phyloP scores from a whole-genome alignment of 2,329 filamentous ascomycete species.

The Fonsecaea nubica region DNA sequence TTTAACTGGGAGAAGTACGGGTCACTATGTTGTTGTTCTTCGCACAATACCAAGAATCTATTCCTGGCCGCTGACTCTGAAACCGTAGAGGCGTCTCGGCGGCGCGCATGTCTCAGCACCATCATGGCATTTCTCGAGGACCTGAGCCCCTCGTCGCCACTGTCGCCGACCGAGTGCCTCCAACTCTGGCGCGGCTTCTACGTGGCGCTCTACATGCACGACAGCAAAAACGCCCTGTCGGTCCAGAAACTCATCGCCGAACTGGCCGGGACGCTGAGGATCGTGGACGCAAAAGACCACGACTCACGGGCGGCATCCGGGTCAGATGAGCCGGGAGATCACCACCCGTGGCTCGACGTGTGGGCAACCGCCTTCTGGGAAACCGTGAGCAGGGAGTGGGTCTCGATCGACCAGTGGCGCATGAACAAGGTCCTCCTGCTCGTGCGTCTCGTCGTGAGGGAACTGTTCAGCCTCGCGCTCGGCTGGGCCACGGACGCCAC shows the following conservation, averaged over 20 bases:
- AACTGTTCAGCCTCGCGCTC: constrained; percentile 34
- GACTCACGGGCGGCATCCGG: not conserved
- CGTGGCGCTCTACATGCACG: constrained; percentile 41
- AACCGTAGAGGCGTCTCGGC: constrained; percentile 31
- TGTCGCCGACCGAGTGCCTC: constrained; percentile 37
- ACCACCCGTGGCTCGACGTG: constrained; percentile 29
- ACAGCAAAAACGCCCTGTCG: constrained; percentile 37
- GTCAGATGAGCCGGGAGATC: not conserved
- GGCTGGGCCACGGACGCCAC: constrained; percentile 10
- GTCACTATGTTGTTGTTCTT: not conserved
- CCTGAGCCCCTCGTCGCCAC: constrained; percentile 23
- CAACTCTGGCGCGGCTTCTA: constrained; percentile 41
- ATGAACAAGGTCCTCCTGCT: constrained; percentile 94
- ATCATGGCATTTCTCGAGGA: constrained; percentile 34
- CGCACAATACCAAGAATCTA: too few relatives aligned
- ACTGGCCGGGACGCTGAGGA: constrained; percentile 32
- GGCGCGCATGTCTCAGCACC: constrained; percentile 33
- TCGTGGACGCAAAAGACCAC: constrained; percentile 28
- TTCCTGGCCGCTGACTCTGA: constrained; percentile 2
- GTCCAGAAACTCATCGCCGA: constrained; percentile 38
- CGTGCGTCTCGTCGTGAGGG: constrained; percentile 64
- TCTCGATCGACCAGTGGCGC: constrained; percentile 72
- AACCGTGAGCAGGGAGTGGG: constrained; percentile 73
- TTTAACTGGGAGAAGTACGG: not conserved
- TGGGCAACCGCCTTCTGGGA: constrained; percentile 67